These are phyloP conservation scores for Arctium lappa DNA, from an alignment of 129 eudicot species.

Conservation along the genomic window DNA sequence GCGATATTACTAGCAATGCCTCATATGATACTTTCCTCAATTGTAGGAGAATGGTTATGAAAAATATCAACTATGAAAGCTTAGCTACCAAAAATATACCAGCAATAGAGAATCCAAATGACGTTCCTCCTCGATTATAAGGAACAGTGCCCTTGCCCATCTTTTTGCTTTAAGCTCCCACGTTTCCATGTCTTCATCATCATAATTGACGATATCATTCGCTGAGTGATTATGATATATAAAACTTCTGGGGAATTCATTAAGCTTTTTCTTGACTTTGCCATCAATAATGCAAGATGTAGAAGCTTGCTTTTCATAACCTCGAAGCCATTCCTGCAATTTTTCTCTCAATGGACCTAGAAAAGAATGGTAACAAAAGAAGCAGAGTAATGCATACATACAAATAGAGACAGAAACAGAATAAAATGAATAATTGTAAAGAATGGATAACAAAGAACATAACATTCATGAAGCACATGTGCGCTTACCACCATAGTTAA, in stretches of 20 bases:
- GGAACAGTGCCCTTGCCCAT: slow-evolving; percentile 83
- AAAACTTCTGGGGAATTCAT: slow-evolving; percentile 56
- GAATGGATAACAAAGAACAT: background rate
- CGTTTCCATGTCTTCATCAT: slow-evolving; percentile 79
- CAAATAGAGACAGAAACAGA: background rate
- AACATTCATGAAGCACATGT: slow-evolving; percentile 2
- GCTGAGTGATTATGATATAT: slow-evolving; percentile 28
- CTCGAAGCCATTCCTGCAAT: slow-evolving; percentile 69
- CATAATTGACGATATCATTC: slow-evolving; percentile 39
- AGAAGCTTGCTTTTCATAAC: slow-evolving; percentile 23
- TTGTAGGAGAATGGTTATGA: background rate
- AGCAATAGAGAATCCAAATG: slow-evolving; percentile 49
- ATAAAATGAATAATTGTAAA: background rate
- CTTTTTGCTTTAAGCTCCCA: slow-evolving; percentile 79
- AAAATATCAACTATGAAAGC: slow-evolving; percentile 2
- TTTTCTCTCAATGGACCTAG: slow-evolving; percentile 66
- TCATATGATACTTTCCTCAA: background rate
- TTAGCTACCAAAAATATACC: slow-evolving; percentile 34
- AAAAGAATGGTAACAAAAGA: background rate
- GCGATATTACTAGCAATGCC: background rate
- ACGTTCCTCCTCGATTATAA: slow-evolving; percentile 45
- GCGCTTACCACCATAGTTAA: slow-evolving; percentile 67
- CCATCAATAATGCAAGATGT: slow-evolving; percentile 3
- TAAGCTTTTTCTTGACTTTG: slow-evolving; percentile 48
- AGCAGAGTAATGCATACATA: background rate